A percentile compares a stretch with the other conserved stretches of the same genome.
Evolutionary conservation across 2,329 filamentous ascomycete genomes (phyloP).

Genomic region (Aspergillus costaricaensis): DNA sequence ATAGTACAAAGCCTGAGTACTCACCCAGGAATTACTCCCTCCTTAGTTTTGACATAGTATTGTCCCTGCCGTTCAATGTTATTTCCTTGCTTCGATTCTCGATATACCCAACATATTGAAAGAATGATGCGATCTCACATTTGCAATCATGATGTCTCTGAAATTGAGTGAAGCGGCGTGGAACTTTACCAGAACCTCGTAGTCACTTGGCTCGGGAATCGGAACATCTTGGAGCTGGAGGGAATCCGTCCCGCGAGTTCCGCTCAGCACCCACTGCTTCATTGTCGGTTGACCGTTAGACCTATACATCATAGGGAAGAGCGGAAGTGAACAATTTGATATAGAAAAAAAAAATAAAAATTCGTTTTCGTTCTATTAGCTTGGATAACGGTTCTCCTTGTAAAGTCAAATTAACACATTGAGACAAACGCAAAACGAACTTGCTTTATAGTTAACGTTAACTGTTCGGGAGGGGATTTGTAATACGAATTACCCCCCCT

Average conservation of each 20-base stretch:
- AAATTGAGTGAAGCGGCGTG: neutral
- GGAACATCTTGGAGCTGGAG: neutral
- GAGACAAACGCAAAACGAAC: too few species aligned
- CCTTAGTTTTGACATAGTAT: neutral
- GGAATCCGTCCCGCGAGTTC: neutral
- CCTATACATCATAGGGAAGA: too few species aligned
- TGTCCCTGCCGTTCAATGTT: neutral
- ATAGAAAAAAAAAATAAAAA: too few species aligned
- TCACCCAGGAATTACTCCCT: neutral
- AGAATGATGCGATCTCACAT: neutral
- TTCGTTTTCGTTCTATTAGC: too few species aligned
- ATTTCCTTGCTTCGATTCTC: neutral
- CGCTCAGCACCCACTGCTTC: neutral
- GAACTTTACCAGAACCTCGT: slow-evolving; percentile 1
- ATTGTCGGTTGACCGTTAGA: neutral
- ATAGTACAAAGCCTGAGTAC: neutral
- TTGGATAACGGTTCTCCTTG: too few species aligned
- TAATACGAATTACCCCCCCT: too few species aligned
- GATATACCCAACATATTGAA: neutral
- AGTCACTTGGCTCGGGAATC: neutral
- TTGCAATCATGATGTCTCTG: neutral
- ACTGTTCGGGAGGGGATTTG: too few species aligned
- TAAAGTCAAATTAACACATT: too few species aligned
- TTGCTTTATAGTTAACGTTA: too few species aligned
- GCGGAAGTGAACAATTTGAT: too few species aligned